Conservation (phyloP, 2,329 filamentous ascomycete species). For the Lojkania enalia region DNA sequence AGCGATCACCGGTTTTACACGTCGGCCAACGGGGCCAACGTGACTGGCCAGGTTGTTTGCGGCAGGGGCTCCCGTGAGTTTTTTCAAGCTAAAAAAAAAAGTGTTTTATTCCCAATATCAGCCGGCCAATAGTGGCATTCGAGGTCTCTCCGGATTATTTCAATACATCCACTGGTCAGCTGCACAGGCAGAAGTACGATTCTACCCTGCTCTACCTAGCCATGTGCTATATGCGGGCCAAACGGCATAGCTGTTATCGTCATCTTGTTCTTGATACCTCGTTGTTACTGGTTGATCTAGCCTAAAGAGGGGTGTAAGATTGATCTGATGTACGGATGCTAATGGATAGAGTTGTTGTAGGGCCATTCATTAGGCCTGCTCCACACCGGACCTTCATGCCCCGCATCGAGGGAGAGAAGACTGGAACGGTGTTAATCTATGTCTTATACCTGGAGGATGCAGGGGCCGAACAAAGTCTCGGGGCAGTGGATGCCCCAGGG, state of each 20-base stretch:
- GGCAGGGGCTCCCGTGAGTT: not conserved
- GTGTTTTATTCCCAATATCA: conserved; percentile 15
- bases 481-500: too few relatives aligned
- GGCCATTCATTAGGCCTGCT: not conserved
- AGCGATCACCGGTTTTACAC: conserved; percentile 6
- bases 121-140: conserved; percentile 14
- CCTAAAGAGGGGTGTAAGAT: conserved; percentile 12
- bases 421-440: too few relatives aligned
- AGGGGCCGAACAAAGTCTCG: too few relatives aligned
- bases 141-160: conserved; percentile 6
- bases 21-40: conserved; percentile 8
- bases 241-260: conserved; percentile 1
- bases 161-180: conserved; percentile 9
- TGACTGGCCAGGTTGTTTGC: conserved; percentile 6
- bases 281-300: conserved; percentile 12
- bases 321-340: conserved; percentile 8
- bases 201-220: conserved; percentile 5
- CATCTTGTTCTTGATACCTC: conserved; percentile 1
- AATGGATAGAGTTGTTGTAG: conserved; percentile 2
- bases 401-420: conserved; percentile 9
- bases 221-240: not conserved
- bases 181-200: conserved; percentile 11
- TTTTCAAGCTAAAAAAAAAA: not conserved
- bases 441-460: too few relatives aligned
- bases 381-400: conserved; percentile 3